A percentile compares a stretch with the other conserved stretches of the same genome.
Evolutionary conservation across 352 stramenopile species (phyloP).

Genomic region (Pythium oligandrum): DNA sequence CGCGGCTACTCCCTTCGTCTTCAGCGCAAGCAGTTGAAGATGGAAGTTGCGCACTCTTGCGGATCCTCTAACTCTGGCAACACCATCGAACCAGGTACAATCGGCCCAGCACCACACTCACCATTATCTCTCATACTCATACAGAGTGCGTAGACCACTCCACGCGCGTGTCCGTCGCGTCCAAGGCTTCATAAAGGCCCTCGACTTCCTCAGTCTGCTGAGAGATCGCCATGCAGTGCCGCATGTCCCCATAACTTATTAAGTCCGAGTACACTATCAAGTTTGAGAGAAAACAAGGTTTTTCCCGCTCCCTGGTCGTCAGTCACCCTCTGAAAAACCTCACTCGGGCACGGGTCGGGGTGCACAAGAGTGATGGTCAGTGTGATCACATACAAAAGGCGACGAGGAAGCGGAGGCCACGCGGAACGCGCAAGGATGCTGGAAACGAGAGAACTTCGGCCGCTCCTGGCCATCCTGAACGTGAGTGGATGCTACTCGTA

Average conservation of each 20-base stretch:
- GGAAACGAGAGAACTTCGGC: conserved; percentile 75
- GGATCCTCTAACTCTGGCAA: not conserved
- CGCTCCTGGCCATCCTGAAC: conserved; percentile 79
- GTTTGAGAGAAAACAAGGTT: conserved; percentile 11
- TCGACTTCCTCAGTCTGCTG: no score
- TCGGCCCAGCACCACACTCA: not conserved
- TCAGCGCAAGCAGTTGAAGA: conserved; percentile 27
- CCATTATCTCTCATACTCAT: not conserved
- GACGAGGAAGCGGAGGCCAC: conserved; percentile 13
- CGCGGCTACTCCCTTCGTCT: conserved; percentile 67
- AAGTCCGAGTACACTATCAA: not conserved
- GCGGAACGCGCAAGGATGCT: conserved; percentile 39
- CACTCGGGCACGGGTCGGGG: no score
- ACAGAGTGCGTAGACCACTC: no score
- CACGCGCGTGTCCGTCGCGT: no score
- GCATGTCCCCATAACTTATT: conserved; percentile 7
- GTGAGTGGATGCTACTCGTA: conserved; percentile 29
- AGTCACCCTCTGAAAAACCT: no score
- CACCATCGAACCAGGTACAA: not conserved
- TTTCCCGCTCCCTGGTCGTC: not conserved
- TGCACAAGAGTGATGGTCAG: conserved; percentile 15
- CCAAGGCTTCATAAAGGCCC: no score
- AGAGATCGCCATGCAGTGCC: not conserved
- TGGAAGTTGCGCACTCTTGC: conserved; percentile 2
- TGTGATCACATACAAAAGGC: conserved; percentile 10